A percentile compares a stretch with the other conserved stretches of the same genome.
Evolutionary conservation across 176 grass and related monocot species (phyloP).

Genomic region (Panicum miliaceum): DNA sequence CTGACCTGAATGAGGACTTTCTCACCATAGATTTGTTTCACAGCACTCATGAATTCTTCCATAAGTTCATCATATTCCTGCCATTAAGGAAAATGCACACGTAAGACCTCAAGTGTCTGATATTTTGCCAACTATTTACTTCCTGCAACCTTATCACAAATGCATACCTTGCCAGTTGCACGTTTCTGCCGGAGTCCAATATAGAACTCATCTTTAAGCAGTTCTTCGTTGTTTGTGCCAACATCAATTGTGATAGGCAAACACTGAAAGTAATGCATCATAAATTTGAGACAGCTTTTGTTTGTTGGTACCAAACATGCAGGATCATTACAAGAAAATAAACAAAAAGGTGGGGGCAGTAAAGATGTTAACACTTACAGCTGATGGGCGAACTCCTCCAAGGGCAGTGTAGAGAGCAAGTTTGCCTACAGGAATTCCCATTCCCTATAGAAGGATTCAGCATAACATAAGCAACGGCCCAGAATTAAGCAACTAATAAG

Average conservation of each 20-base stretch:
- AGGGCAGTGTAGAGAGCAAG: slow-evolving; percentile 98
- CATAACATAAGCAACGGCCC: slow-evolving; percentile 39
- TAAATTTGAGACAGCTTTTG: slow-evolving; percentile 18
- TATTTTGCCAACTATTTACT: slow-evolving; percentile 6
- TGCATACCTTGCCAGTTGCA: slow-evolving; percentile 81
- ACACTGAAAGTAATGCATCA: slow-evolving; percentile 61
- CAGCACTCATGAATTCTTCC: slow-evolving; percentile 90
- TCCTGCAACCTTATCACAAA: slow-evolving; percentile 1
- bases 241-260: slow-evolving; percentile 98
- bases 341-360: background rate
- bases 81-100: slow-evolving; percentile 22
- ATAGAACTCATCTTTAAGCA: slow-evolving; percentile 94
- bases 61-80: slow-evolving; percentile 95
- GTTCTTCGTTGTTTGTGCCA: slow-evolving; percentile 85
- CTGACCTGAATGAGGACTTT: slow-evolving; percentile 96
- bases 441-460: slow-evolving; percentile 74
- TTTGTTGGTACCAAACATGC: slow-evolving; percentile 16
- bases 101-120: slow-evolving; percentile 33
- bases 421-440: slow-evolving; percentile 99
- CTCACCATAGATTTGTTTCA: slow-evolving; percentile 93
- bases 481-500: slow-evolving; percentile 27
- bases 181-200: slow-evolving; percentile 90
- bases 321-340: background rate
- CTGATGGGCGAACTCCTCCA: slow-evolving; percentile 89
- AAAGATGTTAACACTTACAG: slow-evolving; percentile 58